A percentile compares a stretch with the other conserved stretches of the same genome.
Conservation (phyloP, 2,329 filamentous ascomycete species). For the Arthroderma sp. region DNA sequence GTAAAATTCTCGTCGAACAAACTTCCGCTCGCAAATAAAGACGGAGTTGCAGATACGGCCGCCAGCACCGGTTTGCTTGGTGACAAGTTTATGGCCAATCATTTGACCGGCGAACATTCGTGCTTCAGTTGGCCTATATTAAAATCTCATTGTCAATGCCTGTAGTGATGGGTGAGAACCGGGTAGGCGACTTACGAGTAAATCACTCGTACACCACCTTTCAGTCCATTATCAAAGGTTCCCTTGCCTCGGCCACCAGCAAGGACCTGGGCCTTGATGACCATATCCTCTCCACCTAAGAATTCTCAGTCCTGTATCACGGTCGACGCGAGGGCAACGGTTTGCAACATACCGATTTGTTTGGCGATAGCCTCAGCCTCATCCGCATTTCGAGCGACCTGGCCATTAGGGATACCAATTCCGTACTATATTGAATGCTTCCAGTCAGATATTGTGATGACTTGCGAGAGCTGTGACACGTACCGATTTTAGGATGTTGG, state of each 20-base stretch:
- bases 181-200: constrained; percentile 56
- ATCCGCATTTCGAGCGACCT: constrained; percentile 66
- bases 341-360: constrained; percentile 53
- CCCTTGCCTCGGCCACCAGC: constrained; percentile 97
- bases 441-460: not conserved
- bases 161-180: not conserved
- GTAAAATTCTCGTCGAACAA: constrained; percentile 97
- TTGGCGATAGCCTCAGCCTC: constrained; percentile 90
- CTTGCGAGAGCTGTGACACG: constrained; percentile 11
- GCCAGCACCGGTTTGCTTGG: constrained; percentile 92
- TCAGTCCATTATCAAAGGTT: constrained; percentile 93
- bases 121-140: constrained; percentile 60
- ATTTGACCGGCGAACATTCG: constrained; percentile 98
- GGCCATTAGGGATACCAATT: constrained; percentile 79
- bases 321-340: not conserved
- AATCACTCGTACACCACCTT: constrained; percentile 96
- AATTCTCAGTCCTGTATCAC: constrained; percentile 12
- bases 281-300: constrained; percentile 73
- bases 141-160: constrained; percentile 5
- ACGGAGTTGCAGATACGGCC: constrained; percentile 94
- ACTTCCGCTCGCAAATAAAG: constrained; percentile 99
- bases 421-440: constrained; percentile 55
- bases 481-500: constrained; percentile 67
- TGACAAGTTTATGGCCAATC: constrained; percentile 99
- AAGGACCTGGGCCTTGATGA: constrained; percentile 98